Conservation (phyloP, 2,329 filamentous ascomycete species). For the Colletotrichum cuscutae region DNA sequence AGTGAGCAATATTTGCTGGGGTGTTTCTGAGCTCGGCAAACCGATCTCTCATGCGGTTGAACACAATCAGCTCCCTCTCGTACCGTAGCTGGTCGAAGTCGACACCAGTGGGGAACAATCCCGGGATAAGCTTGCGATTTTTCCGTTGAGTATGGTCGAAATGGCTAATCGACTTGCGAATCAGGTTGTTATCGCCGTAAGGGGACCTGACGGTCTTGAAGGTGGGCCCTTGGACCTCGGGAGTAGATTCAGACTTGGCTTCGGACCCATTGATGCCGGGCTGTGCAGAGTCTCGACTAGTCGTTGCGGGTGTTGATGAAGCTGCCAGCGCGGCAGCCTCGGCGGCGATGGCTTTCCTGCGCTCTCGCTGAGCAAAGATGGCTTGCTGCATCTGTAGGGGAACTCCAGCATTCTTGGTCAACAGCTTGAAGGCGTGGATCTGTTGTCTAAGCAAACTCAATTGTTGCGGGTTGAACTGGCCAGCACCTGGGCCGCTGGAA, state of each 20-base stretch:
- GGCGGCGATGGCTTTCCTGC: constrained; percentile 66
- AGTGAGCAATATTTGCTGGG: constrained; percentile 86
- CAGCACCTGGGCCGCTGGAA: constrained; percentile 28
- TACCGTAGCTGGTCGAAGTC: constrained; percentile 88
- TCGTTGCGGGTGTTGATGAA: constrained; percentile 40
- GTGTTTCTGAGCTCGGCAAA: constrained; percentile 86
- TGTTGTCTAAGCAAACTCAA: constrained; percentile 82
- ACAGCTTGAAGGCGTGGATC: constrained; percentile 89
- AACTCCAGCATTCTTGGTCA: constrained; percentile 88
- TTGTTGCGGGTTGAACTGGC: constrained; percentile 82
- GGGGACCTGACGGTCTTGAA: constrained; percentile 84
- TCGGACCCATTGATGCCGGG: constrained; percentile 49
- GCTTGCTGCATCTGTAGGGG: constrained; percentile 83
- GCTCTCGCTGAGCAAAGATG: constrained; percentile 80
- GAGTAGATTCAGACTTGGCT: constrained; percentile 46
- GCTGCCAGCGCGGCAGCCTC: constrained; percentile 57
- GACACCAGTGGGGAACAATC: constrained; percentile 87
- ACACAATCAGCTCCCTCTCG: constrained; percentile 87
- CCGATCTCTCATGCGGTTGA: constrained; percentile 88
- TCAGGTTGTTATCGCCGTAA: constrained; percentile 63
- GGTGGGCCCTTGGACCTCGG: constrained; percentile 51
- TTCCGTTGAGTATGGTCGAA: constrained; percentile 80
- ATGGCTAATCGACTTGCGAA: constrained; percentile 76
- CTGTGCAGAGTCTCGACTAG: constrained; percentile 39
- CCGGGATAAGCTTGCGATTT: constrained; percentile 83